Evolutionary conservation across 176 grass and related monocot species (phyloP).

Genomic region (Ensete ventricosum): DNA sequence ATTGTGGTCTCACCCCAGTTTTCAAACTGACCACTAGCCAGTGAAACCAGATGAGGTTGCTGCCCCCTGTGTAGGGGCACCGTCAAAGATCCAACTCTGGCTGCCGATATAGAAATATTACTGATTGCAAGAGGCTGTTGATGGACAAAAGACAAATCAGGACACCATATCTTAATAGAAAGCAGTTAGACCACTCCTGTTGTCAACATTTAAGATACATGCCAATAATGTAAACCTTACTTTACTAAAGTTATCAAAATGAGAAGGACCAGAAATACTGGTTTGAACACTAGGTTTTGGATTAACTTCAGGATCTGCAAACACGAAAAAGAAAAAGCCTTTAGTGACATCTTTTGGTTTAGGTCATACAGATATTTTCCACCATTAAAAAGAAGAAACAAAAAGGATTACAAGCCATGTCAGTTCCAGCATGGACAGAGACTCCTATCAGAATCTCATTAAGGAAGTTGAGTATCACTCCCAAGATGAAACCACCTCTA

Average conservation of each 20-base stretch:
- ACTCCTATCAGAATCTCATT: neutral
- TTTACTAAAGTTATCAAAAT: slow-evolving; percentile 45
- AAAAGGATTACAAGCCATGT: neutral
- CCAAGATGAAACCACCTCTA: neutral
- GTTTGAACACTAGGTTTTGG: slow-evolving; percentile 41
- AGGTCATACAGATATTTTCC: slow-evolving; percentile 1
- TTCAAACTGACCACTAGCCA: slow-evolving; percentile 38
- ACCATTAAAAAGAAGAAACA: neutral
- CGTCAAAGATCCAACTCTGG: slow-evolving; percentile 30
- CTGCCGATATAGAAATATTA: neutral
- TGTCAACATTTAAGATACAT: neutral
- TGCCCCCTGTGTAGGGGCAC: slow-evolving; percentile 26
- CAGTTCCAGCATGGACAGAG: neutral
- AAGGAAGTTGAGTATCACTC: neutral
- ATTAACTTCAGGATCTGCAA: slow-evolving; percentile 37
- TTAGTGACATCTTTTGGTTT: neutral
- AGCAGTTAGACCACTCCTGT: neutral
- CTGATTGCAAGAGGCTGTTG: slow-evolving; percentile 32
- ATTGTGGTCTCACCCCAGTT: slow-evolving; percentile 44
- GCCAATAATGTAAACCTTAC: slow-evolving; percentile 24
- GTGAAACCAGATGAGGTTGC: slow-evolving; percentile 26
- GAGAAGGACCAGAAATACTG: slow-evolving; percentile 37
- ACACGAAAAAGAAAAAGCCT: slow-evolving; percentile 4
- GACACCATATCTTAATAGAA: neutral
- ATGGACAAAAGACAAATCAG: slow-evolving; percentile 1